phyloP scores from a whole-genome alignment of 2,329 filamentous ascomycete species.

The Phyllosticta citribraziliensis region DNA sequence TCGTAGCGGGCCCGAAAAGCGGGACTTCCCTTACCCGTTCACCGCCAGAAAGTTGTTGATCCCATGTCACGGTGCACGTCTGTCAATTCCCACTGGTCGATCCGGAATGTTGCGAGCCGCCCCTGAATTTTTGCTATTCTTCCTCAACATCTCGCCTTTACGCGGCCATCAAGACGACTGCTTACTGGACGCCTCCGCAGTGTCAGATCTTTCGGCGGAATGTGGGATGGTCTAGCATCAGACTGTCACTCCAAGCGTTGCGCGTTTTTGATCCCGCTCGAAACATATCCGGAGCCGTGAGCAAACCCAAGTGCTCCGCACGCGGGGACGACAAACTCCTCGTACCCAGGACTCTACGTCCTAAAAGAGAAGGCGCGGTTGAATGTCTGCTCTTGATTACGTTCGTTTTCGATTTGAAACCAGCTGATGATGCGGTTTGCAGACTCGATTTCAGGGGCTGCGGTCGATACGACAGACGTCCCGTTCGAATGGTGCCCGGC shows the following conservation, averaged over 20 bases:
- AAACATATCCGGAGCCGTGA: background rate
- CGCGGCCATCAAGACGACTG: background rate
- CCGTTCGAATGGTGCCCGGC: too few species aligned
- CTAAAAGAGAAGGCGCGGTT: too few species aligned
- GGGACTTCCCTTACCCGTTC: background rate
- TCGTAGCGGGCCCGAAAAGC: background rate
- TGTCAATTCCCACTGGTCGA: background rate
- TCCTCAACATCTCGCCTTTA: background rate
- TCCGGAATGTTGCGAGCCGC: background rate
- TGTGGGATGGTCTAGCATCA: background rate
- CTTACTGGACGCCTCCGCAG: background rate
- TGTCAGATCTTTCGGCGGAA: background rate
- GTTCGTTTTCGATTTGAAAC: too few species aligned
- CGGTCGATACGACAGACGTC: too few species aligned
- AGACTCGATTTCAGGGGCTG: too few species aligned
- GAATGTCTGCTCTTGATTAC: too few species aligned
- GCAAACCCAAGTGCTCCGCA: background rate
- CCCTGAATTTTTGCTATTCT: background rate
- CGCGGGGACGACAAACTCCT: too few species aligned
- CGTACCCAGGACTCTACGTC: too few species aligned
- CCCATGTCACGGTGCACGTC: background rate
- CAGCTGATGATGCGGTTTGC: too few species aligned
- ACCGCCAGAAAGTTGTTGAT: background rate
- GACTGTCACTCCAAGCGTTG: background rate
- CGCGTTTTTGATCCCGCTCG: background rate